Evolutionary conservation across 352 stramenopile genomes (phyloP), one percentile per base, ranked within the genome.

Genomic region (Phytophthora constricta): DNA sequence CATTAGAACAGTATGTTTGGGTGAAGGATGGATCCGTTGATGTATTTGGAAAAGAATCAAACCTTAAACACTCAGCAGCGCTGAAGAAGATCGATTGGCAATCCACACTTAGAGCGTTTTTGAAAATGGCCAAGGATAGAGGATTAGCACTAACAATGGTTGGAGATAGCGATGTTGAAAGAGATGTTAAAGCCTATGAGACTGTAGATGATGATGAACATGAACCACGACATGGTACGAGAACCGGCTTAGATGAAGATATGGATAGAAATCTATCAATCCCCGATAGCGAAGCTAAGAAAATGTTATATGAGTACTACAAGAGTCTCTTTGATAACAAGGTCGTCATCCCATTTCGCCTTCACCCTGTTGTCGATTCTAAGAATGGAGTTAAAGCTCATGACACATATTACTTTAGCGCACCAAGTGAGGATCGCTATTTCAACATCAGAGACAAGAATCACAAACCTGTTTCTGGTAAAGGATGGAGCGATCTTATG

Each of bases 391-490:
- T 49, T 39, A 58, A 58, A 43, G 10, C 37, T n/a, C 51, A 58
- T 49, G 2, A 14, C 4, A 19, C 4, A 34, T 58, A 58, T 17
- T 58, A 58, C n/a, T 58, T 58, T 49, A 34, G 37, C 25, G 17
- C 34, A 8, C 51, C 51, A 39, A 26, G 4, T 41, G 8, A 49
- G 26, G 25, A 10, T 4, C 33, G 20, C 34, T 10, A 20, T 4
- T 27, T 59, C 3, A 51, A 51, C 49, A 57, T 62, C 49, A 68
- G 45, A 2, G 17, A 68, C 39, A 56, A 49, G 23, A 17, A 61
- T 4, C 22, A 52, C 37, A 57, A 68, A 57, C 10, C 5, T 46
- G 60, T 61, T 50, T 68, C 60, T 39, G 58, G 58, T 31, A 58
- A 41, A 23, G 26, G 2, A 14, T 10, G 13, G 7, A 37, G 37